Percentiles rank a stretch among this genome's conserved stretches.
Conservation (phyloP, 108 stramenopile genomes). For the Skeletonema potamos region DNA sequence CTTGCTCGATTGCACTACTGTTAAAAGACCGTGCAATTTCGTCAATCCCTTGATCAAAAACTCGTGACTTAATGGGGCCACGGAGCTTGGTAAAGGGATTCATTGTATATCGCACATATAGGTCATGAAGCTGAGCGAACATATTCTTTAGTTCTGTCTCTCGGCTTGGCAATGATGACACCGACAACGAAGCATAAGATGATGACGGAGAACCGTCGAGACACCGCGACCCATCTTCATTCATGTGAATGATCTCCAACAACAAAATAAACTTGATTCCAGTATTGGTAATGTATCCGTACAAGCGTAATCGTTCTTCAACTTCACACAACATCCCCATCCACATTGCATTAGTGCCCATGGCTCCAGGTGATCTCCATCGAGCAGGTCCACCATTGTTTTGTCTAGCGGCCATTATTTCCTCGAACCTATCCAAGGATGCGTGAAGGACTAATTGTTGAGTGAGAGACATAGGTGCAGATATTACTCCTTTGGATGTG, state of each 20-base stretch:
- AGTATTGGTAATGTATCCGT: slow-evolving; percentile 46
- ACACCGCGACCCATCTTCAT: slow-evolving; percentile 21
- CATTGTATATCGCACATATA: slow-evolving; percentile 46
- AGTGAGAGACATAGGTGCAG: slow-evolving; percentile 36
- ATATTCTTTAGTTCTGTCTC: slow-evolving; percentile 36
- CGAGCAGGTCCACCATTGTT: slow-evolving; percentile 13
- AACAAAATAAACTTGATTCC: slow-evolving; percentile 48
- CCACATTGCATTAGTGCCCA: slow-evolving; percentile 45
- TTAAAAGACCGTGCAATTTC: slow-evolving; percentile 32
- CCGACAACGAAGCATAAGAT: neutral
- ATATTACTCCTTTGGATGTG: neutral
- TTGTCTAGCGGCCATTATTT: slow-evolving; percentile 21
- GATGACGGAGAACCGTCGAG: neutral
- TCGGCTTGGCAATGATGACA: slow-evolving; percentile 11
- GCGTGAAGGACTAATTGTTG: slow-evolving; percentile 49
- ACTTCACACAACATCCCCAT: slow-evolving; percentile 42
- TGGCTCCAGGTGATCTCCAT: slow-evolving; percentile 42
- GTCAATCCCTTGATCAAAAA: slow-evolving; percentile 36
- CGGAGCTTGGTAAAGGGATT: slow-evolving; percentile 46
- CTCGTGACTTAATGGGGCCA: slow-evolving; percentile 26
- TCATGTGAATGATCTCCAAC: slow-evolving; percentile 25
- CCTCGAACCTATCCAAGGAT: slow-evolving; percentile 49
- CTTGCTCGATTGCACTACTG: neutral
- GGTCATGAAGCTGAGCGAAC: slow-evolving; percentile 42
- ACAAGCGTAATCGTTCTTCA: slow-evolving; percentile 39